These are phyloP conservation scores for Linderina pennispora DNA, from an alignment of 192 early-diverging fungal species.

Conservation along the genomic window DNA sequence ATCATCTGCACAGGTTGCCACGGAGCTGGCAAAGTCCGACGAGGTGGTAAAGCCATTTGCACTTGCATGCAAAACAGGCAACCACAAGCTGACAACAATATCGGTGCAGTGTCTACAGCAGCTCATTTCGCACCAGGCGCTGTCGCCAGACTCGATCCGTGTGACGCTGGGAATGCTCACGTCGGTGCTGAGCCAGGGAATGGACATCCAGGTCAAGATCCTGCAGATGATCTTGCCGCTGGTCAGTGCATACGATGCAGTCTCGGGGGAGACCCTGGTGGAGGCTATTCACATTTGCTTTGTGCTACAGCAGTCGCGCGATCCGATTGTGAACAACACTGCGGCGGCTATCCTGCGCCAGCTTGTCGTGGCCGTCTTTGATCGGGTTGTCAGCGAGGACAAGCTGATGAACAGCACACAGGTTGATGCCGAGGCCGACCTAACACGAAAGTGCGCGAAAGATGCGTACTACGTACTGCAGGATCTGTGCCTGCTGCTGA, in stretches of 20 bases:
- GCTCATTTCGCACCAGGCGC: conserved; percentile 28
- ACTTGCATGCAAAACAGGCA: conserved; percentile 78
- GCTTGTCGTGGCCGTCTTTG: conserved; percentile 44
- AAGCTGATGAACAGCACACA: not conserved
- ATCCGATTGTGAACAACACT: conserved; percentile 39
- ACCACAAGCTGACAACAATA: conserved; percentile 70
- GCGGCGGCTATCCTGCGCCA: conserved; percentile 43
- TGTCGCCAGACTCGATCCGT: conserved; percentile 47
- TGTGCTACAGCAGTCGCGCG: conserved; percentile 76
- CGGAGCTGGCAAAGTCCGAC: conserved; percentile 62
- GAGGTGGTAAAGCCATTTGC: conserved; percentile 81
- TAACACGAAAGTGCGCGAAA: conserved; percentile 53
- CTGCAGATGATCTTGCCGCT: conserved; percentile 89
- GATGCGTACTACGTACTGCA: conserved; percentile 89
- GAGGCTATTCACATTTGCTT: conserved; percentile 83
- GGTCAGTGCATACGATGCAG: conserved; percentile 67
- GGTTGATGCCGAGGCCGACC: conserved; percentile 8
- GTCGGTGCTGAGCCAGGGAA: conserved; percentile 57
- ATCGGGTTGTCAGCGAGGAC: conserved; percentile 36
- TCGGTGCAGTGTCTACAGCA: conserved; percentile 79
- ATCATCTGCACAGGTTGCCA: conserved; percentile 40
- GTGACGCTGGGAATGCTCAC: conserved; percentile 64
- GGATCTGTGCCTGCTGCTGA: conserved; percentile 79
- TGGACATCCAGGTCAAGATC: conserved; percentile 90
- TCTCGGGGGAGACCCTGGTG: conserved; percentile 77